A percentile compares a stretch with the other conserved stretches of the same genome.
phyloP scores from a whole-genome alignment of 225 moss, liverwort and hornwort species.

The Anthoceros angustus region DNA sequence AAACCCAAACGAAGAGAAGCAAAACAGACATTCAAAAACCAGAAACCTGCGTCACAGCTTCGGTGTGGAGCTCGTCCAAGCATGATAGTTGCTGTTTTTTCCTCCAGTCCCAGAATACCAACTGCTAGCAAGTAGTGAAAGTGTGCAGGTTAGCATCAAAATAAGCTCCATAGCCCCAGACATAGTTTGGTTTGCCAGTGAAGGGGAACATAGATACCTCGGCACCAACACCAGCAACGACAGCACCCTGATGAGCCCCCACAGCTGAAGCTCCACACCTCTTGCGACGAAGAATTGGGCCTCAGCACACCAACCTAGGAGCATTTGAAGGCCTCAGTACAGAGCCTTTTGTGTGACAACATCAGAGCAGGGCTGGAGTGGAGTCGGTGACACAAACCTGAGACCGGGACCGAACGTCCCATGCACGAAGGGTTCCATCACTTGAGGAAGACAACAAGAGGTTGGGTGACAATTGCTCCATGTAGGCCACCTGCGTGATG shows the following conservation, averaged over 20 bases:
- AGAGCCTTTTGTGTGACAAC: neutral
- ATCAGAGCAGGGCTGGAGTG: neutral
- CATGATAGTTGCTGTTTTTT: conserved; percentile 38
- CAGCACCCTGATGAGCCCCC: conserved; percentile 48
- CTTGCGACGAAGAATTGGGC: conserved; percentile 37
- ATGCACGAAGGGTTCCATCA: conserved; percentile 69
- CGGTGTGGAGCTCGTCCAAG: conserved; percentile 66
- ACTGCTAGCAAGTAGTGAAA: conserved; percentile 17
- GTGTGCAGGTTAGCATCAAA: neutral
- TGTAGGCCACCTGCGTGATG: conserved; percentile 55
- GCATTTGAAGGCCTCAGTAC: neutral
- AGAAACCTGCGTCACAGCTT: conserved; percentile 91
- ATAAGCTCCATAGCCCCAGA: neutral
- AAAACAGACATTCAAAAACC: conserved; percentile 14
- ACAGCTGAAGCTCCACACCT: conserved; percentile 77
- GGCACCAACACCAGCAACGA: conserved; percentile 69
- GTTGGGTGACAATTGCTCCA: conserved; percentile 50
- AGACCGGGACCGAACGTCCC: conserved; percentile 63
- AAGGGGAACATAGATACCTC: conserved; percentile 24
- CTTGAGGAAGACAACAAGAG: conserved; percentile 78
- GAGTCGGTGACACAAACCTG: conserved; percentile 28
- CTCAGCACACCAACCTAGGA: conserved; percentile 39
- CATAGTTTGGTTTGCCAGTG: neutral
- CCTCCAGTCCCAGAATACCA: conserved; percentile 85
- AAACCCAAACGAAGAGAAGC: neutral